Evolutionary conservation across 805 yeast species (phyloP).

Genomic region (Ogataea sp.): DNA sequence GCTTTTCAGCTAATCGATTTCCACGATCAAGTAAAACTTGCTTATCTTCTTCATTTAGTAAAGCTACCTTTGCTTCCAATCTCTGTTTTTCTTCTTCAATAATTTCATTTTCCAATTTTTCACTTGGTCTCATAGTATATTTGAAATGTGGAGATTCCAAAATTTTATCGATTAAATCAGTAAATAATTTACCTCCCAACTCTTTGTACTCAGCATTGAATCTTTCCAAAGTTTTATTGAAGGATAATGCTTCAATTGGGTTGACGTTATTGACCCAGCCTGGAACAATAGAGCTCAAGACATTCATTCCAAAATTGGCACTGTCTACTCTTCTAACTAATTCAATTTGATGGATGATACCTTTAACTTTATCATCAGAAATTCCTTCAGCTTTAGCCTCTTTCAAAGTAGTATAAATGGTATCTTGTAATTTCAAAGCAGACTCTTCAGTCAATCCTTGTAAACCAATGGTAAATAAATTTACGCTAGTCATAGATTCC

Average conservation of each 20-base stretch:
- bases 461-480: conserved; percentile 77
- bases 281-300: conserved; percentile 68
- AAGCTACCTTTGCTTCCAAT: conserved; percentile 33
- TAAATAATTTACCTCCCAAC: conserved; percentile 51
- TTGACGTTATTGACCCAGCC: conserved; percentile 81
- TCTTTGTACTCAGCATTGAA: conserved; percentile 55
- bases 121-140: conserved; percentile 71
- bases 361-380: conserved; percentile 60
- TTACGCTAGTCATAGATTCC: conserved; percentile 70
- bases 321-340: conserved; percentile 77
- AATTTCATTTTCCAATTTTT: conserved; percentile 40
- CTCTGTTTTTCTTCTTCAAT: conserved; percentile 50
- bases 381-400: conserved; percentile 38
- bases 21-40: conserved; percentile 55
- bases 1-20: conserved; percentile 48
- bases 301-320: conserved; percentile 79
- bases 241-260: conserved; percentile 61
- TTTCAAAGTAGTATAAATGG: conserved; percentile 39
- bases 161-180: conserved; percentile 46
- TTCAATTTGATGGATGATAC: conserved; percentile 83
- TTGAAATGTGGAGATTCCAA: conserved; percentile 51
- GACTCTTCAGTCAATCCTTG: conserved; percentile 56
- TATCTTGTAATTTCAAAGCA: conserved; percentile 38
- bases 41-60: conserved; percentile 48
- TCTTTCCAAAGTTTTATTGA: conserved; percentile 47